Percentiles rank a stretch among this genome's conserved stretches.
Evolutionary conservation across 1,284 basidiomycete genomes (phyloP).

Genomic region (Cutaneotrichosporon sp.): DNA sequence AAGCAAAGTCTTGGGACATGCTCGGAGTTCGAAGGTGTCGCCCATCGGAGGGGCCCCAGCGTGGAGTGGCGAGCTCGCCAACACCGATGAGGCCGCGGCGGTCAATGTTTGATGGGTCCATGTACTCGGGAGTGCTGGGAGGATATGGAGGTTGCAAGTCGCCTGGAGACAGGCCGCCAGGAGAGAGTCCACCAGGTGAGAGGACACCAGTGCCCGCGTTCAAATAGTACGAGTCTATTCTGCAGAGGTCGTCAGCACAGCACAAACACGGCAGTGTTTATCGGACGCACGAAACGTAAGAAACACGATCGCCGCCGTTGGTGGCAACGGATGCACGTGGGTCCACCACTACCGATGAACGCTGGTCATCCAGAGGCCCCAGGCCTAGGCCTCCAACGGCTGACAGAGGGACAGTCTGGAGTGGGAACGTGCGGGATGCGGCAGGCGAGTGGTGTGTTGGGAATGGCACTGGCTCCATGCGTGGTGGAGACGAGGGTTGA

Average conservation of each 20-base stretch:
- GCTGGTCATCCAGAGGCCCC: conserved; percentile 5
- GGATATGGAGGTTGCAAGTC: conserved; percentile 23
- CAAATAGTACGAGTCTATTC: conserved; percentile 38
- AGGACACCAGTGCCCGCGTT: conserved; percentile 15
- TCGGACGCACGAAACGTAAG: conserved; percentile 37
- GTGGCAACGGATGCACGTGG: conserved; percentile 23
- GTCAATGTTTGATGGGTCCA: conserved; percentile 78
- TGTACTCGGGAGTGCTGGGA: conserved; percentile 39
- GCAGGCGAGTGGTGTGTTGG: conserved; percentile 11
- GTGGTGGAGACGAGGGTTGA: conserved; percentile 4
- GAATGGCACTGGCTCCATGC: conserved; percentile 19
- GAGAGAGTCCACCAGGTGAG: conserved; percentile 16
- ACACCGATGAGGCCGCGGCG: conserved; percentile 85
- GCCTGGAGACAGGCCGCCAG: conserved; percentile 15
- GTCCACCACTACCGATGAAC: conserved; percentile 14
- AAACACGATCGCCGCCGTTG: conserved; percentile 27
- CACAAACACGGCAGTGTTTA: background rate
- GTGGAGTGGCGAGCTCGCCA: conserved; percentile 94
- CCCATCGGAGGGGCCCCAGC: conserved; percentile 66
- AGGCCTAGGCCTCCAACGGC: background rate
- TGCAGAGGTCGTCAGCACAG: conserved; percentile 15
- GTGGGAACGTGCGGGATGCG: conserved; percentile 16
- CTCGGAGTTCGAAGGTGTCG: conserved; percentile 45
- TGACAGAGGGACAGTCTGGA: conserved; percentile 13
- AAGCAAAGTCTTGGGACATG: conserved; percentile 43